Conservation (phyloP, 2,329 filamentous ascomycete genomes). For the Chaetomium olivaceum region DNA sequence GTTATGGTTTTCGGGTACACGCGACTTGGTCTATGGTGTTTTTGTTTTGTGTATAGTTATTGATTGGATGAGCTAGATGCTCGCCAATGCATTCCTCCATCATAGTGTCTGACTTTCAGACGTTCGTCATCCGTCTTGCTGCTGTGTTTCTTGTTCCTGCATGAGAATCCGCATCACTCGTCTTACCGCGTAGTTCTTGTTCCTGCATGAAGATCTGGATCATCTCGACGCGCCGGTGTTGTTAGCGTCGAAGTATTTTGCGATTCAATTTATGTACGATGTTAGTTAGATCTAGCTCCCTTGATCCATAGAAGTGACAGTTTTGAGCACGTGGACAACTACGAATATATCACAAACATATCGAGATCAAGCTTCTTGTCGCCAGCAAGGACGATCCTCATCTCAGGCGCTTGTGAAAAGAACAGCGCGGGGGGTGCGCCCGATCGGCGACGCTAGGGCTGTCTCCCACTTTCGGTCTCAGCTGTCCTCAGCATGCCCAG, state of each 20-base stretch:
- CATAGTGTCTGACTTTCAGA: background rate
- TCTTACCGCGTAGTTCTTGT: background rate
- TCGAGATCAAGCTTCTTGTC: background rate
- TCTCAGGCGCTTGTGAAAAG: background rate
- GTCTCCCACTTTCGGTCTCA: background rate
- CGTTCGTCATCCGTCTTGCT: background rate
- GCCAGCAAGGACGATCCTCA: slow-evolving; percentile 11
- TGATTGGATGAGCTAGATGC: background rate
- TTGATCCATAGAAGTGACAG: background rate
- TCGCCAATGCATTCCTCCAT: background rate
- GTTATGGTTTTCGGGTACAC: background rate
- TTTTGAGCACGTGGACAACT: background rate
- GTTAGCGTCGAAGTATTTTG: background rate
- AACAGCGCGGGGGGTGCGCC: background rate
- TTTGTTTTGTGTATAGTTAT: slow-evolving; percentile 10
- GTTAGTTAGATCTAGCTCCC: too few relatives aligned
- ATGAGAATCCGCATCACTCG: background rate
- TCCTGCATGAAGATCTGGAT: slow-evolving; percentile 8
- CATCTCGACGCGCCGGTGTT: background rate
- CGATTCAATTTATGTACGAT: background rate
- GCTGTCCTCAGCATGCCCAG: background rate
- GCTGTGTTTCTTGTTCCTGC: slow-evolving; percentile 8
- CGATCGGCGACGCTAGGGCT: slow-evolving; percentile 11
- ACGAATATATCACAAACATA: background rate
- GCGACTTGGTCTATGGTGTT: slow-evolving; percentile 2